Conservation (phyloP, 192 early-diverging fungal species). For the Chytriomyces confervae region DNA sequence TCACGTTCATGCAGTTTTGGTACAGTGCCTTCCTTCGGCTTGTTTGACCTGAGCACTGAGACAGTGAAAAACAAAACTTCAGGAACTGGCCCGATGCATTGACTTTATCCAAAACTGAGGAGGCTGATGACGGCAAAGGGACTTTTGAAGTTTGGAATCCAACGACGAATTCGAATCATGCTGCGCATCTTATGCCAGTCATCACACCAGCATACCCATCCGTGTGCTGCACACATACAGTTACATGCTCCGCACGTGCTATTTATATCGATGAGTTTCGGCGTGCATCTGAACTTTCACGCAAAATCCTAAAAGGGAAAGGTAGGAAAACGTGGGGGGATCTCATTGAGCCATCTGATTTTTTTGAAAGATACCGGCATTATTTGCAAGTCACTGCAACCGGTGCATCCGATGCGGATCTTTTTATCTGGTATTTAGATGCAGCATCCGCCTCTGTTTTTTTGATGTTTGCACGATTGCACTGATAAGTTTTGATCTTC, state of each 20-base stretch:
- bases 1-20: constrained; percentile 85
- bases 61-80: too few species aligned
- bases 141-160: constrained; percentile 62
- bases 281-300: constrained; percentile 74
- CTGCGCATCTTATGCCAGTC: constrained; percentile 90
- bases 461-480: neutral
- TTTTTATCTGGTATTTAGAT: constrained; percentile 68
- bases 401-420: constrained; percentile 71
- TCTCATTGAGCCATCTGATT: constrained; percentile 64
- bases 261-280: constrained; percentile 88
- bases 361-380: constrained; percentile 21
- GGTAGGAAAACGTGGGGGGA: constrained; percentile 69
- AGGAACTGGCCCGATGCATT: constrained; percentile 91
- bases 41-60: too few species aligned
- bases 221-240: constrained; percentile 98
- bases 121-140: too few species aligned
- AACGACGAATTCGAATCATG: constrained; percentile 87
- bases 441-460: neutral
- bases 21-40: neutral
- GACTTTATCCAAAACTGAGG: constrained; percentile 49
- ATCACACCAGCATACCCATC: constrained; percentile 98
- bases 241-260: constrained; percentile 79
- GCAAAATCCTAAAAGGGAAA: constrained; percentile 77
- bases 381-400: constrained; percentile 89
- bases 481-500: constrained; percentile 9